Base-by-base conservation (phyloP, 768 basidiomycete species). In the Termitomyces sp. region DNA sequence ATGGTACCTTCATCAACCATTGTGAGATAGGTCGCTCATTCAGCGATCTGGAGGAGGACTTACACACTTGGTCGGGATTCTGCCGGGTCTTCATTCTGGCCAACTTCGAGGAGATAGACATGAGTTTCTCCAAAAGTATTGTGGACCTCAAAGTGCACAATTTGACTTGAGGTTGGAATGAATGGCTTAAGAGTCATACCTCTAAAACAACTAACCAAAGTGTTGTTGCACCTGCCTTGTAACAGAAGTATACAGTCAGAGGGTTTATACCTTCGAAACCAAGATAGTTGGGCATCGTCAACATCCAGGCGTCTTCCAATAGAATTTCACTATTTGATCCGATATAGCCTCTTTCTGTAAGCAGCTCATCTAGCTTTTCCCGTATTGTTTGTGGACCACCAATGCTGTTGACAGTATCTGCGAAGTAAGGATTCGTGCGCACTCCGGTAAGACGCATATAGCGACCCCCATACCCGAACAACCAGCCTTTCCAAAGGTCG, bases 71-170 rank as follows among this genome's bases (percentile, higher is more conserved):
- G 54, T 5, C 66, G 63, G 10, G 45, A 35, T 30, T 35, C 9
- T 14, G 35, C 46, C 26, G 58, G 35, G 56, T 85, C 83, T 66
- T 85, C 82, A 32, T 71, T 68, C 13, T 66, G 65, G 13, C 76
- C 79, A 0, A 75, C 59, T 55, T 80, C 72, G 0, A 89, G 72
- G 24, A 85, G 71, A 62, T 87, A 79, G 6, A 82, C 73, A 66
- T 88, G 86, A 56, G 79, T 78, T 68, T 89, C 87, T 5, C 84
- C 85, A 64, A 90, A 90, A 0, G 87, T 88, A 65, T 88, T 90
- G 64, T 89, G 87, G 8, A 85, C 78, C 84, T 85, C 53, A 22
- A 18, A 46, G 55, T 55, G 30, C 46, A 28, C 46, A 47, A n/a
- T 18, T 33, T 10, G 18, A 8, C 6, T 35, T 11, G 35, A 28